Percentiles rank a stretch among this genome's conserved stretches.
These are phyloP conservation scores for Hirschioporus abietinus DNA, from an alignment of 768 basidiomycete genomes.

Conservation along the genomic window DNA sequence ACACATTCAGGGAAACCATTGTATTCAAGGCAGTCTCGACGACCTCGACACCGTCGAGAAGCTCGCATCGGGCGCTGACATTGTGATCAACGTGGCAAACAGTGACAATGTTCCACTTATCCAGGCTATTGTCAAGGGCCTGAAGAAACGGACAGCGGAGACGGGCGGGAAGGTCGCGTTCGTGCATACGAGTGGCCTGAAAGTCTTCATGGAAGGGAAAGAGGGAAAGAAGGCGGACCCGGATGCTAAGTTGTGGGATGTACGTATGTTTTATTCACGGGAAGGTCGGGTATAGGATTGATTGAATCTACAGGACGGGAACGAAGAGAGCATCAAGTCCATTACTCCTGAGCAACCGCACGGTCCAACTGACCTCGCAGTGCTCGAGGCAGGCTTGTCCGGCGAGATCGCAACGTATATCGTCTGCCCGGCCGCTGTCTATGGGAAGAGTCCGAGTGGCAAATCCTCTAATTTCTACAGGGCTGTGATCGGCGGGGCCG, in stretches of 20 bases:
- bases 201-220: neutral
- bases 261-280: neutral
- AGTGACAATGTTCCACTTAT: neutral
- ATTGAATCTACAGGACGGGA: neutral
- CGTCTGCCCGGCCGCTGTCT: neutral
- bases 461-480: neutral
- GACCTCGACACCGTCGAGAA: constrained; percentile 1
- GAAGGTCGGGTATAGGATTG: neutral
- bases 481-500: neutral
- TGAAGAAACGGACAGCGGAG: neutral
- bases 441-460: neutral
- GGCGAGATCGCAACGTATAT: constrained; percentile 1
- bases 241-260: neutral
- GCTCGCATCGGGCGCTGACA: neutral
- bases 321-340: neutral
- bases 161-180: neutral
- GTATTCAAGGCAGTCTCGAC: constrained; percentile 1
- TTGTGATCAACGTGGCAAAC: neutral
- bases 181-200: constrained; percentile 1
- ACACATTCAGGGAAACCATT: neutral
- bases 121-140: neutral
- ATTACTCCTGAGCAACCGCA: neutral
- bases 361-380: neutral
- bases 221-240: neutral
- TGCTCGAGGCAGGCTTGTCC: neutral